Evolutionary conservation across 768 basidiomycete genomes (phyloP).

Genomic region (Leccinum subgranulosum): DNA sequence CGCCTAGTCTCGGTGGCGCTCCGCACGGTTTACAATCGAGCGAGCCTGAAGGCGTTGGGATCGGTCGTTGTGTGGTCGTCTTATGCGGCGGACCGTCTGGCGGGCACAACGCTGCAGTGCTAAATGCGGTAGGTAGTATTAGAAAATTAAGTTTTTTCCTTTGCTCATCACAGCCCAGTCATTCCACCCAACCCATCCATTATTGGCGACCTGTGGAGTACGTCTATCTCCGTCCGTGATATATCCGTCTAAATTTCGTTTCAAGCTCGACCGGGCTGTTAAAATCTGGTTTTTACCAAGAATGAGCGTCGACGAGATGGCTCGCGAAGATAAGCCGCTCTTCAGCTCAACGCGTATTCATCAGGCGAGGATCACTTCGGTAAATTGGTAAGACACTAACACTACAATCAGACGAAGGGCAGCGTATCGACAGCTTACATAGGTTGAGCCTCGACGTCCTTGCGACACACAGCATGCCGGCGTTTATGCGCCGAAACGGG

Average conservation of each 20-base stretch:
- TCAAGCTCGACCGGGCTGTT: conserved; percentile 66
- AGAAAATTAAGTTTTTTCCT: neutral
- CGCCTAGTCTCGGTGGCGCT: conserved; percentile 58
- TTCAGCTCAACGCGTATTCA: conserved; percentile 69
- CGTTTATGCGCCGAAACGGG: conserved; percentile 38
- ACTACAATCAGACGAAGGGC: neutral
- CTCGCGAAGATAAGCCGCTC: conserved; percentile 71
- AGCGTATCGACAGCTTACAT: neutral
- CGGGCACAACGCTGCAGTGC: conserved; percentile 68
- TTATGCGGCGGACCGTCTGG: conserved; percentile 70
- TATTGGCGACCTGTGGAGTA: conserved; percentile 79
- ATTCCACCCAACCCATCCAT: conserved; percentile 61
- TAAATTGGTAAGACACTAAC: conserved; percentile 49
- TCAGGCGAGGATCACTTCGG: conserved; percentile 58
- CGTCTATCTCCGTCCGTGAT: conserved; percentile 20
- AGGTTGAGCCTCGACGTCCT: conserved; percentile 61
- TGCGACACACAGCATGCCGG: conserved; percentile 51
- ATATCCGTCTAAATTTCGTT: neutral
- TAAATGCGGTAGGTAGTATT: conserved; percentile 50
- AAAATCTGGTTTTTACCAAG: conserved; percentile 70
- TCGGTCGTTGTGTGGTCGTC: conserved; percentile 57
- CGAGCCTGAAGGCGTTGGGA: conserved; percentile 58
- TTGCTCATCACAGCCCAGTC: conserved; percentile 39
- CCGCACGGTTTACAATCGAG: conserved; percentile 64
- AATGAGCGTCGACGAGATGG: conserved; percentile 35